Percentiles rank a stretch among this genome's conserved stretches.
phyloP scores from a whole-genome alignment of 1,284 basidiomycete genomes.

The Singerocomus rubriflavus region DNA sequence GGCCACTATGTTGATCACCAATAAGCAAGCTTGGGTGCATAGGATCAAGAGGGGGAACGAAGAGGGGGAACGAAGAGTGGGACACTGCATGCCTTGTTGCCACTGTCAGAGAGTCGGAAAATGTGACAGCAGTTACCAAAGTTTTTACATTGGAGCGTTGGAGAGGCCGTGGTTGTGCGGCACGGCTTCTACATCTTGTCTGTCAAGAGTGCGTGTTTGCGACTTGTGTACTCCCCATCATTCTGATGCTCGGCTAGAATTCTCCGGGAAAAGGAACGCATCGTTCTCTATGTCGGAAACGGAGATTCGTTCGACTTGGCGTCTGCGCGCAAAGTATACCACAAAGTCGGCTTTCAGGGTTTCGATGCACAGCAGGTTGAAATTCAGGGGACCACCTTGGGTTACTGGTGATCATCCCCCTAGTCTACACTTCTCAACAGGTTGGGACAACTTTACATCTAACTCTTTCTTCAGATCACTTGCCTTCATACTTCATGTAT shows the following conservation, averaged over 20 bases:
- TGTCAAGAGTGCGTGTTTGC: slow-evolving; percentile 35
- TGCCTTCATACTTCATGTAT: background rate
- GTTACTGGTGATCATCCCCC: slow-evolving; percentile 42
- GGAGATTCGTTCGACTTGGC: slow-evolving; percentile 33
- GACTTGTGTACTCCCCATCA: background rate
- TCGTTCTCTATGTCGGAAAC: slow-evolving; percentile 51
- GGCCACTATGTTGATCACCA: slow-evolving; percentile 47
- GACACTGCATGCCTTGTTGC: slow-evolving; percentile 65
- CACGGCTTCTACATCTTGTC: slow-evolving; percentile 42
- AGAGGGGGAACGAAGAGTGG: slow-evolving; percentile 18
- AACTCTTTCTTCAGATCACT: background rate
- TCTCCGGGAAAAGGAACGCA: slow-evolving; percentile 32
- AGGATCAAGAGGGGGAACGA: slow-evolving; percentile 35
- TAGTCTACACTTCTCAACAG: background rate
- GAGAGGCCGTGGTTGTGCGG: slow-evolving; percentile 43
- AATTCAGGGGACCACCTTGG: slow-evolving; percentile 41
- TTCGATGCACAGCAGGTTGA: slow-evolving; percentile 41
- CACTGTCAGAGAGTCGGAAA: slow-evolving; percentile 39
- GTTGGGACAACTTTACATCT: background rate
- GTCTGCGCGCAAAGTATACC: slow-evolving; percentile 43
- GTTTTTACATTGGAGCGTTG: slow-evolving; percentile 44
- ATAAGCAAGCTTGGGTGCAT: slow-evolving; percentile 60
- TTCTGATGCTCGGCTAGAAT: slow-evolving; percentile 23
- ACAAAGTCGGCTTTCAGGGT: slow-evolving; percentile 48
- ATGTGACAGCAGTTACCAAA: slow-evolving; percentile 47